These are phyloP conservation scores for Kickxella alabastrina DNA, from an alignment of 192 early-diverging fungal genomes.

Conservation along the genomic window DNA sequence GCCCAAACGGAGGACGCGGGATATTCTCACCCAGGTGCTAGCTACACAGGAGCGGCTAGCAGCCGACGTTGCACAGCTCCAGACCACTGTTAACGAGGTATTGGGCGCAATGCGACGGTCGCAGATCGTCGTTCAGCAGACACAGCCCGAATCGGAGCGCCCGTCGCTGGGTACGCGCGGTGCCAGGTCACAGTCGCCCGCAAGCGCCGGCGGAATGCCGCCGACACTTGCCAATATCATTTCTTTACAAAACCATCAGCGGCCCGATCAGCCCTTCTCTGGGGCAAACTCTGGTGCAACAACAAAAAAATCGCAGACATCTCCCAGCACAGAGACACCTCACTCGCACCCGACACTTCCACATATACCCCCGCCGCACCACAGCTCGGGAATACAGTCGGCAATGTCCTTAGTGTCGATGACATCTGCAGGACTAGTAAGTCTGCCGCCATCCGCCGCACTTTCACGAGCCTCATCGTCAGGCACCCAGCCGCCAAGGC, in stretches of 20 bases:
- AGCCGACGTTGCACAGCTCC: conserved; percentile 37
- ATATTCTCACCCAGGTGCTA: conserved; percentile 28
- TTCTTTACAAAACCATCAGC: conserved; percentile 4
- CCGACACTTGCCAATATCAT: conserved; percentile 37
- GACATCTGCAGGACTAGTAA: conserved; percentile 5
- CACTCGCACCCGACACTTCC: not conserved
- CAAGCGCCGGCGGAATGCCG: conserved; percentile 4
- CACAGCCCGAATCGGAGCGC: not conserved
- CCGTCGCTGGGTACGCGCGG: not conserved
- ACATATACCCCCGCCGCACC: not conserved
- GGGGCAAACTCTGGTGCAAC: no score
- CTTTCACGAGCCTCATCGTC: conserved; percentile 7
- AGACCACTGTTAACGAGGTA: conserved; percentile 23
- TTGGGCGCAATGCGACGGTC: conserved; percentile 18
- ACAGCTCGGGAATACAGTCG: conserved; percentile 3
- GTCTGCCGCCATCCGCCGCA: conserved; percentile 11
- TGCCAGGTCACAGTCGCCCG: not conserved
- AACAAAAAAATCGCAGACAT: conserved; percentile 7
- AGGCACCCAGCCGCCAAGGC: conserved; percentile 11
- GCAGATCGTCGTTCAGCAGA: not conserved
- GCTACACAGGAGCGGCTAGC: conserved; percentile 36
- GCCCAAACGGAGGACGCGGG: conserved; percentile 4
- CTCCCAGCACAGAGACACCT: conserved; percentile 12
- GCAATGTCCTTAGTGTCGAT: conserved; percentile 5
- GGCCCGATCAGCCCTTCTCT: not conserved